A percentile compares a stretch with the other conserved stretches of the same genome.
phyloP scores from a whole-genome alignment of 345 rosid genomes.

The Capsella bursapastoris region DNA sequence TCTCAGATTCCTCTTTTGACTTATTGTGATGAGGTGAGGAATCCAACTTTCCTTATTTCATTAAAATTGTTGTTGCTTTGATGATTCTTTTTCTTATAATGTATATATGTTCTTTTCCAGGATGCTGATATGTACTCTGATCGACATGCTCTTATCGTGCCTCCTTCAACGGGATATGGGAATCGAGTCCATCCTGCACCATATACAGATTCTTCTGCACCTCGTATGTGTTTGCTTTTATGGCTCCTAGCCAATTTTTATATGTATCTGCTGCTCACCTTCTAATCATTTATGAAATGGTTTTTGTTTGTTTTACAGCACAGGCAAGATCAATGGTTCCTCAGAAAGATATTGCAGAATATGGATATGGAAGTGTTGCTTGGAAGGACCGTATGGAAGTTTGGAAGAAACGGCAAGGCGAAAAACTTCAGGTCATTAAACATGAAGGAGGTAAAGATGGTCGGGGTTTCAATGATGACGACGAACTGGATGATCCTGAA shows the following conservation, averaged over 20 bases:
- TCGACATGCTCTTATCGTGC: constrained; percentile 86
- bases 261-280: not conserved
- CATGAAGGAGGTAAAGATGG: constrained; percentile 64
- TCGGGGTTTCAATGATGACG: constrained; percentile 46
- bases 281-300: constrained; percentile 18
- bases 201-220: constrained; percentile 67
- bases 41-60: not conserved
- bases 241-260: not conserved
- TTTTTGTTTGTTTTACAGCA: constrained; percentile 48
- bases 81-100: not conserved
- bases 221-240: constrained; percentile 57
- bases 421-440: constrained; percentile 81
- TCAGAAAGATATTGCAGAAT: constrained; percentile 79
- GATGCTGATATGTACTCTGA: constrained; percentile 85
- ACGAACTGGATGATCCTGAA: constrained; percentile 81
- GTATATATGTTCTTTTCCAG: constrained; percentile 40
- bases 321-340: constrained; percentile 96
- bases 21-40: constrained; percentile 79
- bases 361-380: constrained; percentile 97
- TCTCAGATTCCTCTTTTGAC: constrained; percentile 92
- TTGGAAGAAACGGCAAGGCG: constrained; percentile 85
- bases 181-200: constrained; percentile 75
- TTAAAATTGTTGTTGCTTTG: not conserved
- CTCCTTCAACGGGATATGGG: constrained; percentile 74
- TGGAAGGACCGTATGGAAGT: constrained; percentile 97